Conservation (phyloP, 345 rosid genomes). For the Dipteronia sinensis region DNA sequence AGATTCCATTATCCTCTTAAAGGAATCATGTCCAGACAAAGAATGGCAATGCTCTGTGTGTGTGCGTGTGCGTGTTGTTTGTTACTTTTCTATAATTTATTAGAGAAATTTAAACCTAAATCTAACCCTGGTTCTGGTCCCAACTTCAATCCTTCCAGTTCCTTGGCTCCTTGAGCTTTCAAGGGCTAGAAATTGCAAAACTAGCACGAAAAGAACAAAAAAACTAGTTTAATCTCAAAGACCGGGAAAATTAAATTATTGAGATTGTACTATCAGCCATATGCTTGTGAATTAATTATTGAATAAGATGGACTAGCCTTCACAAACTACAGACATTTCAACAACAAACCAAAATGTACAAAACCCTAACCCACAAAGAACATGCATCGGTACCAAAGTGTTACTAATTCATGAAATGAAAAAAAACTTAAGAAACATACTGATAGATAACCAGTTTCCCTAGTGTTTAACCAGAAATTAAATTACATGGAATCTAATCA, state of each 20-base stretch:
- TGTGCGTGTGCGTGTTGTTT: background rate
- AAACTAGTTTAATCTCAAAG: background rate
- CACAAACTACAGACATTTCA: background rate
- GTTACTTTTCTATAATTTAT: background rate
- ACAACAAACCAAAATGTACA: background rate
- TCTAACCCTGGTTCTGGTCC: background rate
- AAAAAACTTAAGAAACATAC: background rate
- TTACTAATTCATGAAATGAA: constrained; percentile 6
- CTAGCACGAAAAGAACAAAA: background rate
- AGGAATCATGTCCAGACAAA: background rate
- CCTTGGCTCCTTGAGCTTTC: background rate
- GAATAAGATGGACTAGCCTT: background rate
- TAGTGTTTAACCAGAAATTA: background rate
- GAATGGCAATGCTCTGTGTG: background rate
- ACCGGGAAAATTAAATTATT: background rate
- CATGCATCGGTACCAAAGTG: background rate
- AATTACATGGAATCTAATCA: background rate
- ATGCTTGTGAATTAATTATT: background rate
- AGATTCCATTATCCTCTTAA: background rate
- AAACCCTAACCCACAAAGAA: background rate
- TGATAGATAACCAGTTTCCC: constrained; percentile 2
- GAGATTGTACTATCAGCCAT: background rate
- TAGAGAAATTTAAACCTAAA: background rate
- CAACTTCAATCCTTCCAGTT: background rate
- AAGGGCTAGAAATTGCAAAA: background rate